A percentile compares a stretch with the other conserved stretches of the same genome.
Conservation (phyloP, 192 early-diverging fungal species). For the Chytriomyces sp. region DNA sequence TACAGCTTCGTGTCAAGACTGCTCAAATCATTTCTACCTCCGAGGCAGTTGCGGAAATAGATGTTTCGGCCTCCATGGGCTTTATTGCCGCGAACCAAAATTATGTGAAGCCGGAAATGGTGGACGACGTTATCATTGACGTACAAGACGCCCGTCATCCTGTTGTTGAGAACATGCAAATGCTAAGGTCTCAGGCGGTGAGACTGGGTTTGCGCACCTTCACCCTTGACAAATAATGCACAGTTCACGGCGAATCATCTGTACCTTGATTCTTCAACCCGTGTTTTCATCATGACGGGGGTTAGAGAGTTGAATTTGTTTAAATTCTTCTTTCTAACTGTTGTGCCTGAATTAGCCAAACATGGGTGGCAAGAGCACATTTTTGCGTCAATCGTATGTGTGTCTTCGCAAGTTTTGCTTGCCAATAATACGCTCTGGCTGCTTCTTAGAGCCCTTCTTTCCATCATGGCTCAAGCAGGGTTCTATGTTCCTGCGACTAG, state of each 20-base stretch:
- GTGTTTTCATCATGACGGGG: slow-evolving; percentile 31
- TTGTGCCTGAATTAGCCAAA: slow-evolving; percentile 60
- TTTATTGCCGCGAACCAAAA: slow-evolving; percentile 53
- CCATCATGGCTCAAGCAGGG: slow-evolving; percentile 73
- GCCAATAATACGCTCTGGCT: slow-evolving; percentile 17
- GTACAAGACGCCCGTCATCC: slow-evolving; percentile 72
- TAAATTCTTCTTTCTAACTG: background rate
- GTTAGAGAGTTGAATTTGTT: slow-evolving; percentile 18
- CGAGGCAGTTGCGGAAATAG: slow-evolving; percentile 49
- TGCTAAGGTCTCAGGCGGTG: slow-evolving; percentile 33
- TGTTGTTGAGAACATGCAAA: slow-evolving; percentile 63
- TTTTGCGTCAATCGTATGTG: slow-evolving; percentile 66
- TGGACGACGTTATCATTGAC: slow-evolving; percentile 44
- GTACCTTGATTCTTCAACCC: slow-evolving; percentile 7
- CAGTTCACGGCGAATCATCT: slow-evolving; percentile 22
- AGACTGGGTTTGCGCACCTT: slow-evolving; percentile 25
- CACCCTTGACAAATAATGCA: slow-evolving; percentile 15
- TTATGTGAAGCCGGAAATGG: slow-evolving; percentile 63
- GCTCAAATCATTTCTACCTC: slow-evolving; percentile 25
- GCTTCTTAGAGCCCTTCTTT: slow-evolving; percentile 43
- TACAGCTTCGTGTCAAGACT: slow-evolving; percentile 7
- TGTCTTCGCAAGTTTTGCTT: slow-evolving; percentile 33
- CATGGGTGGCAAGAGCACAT: slow-evolving; percentile 78
- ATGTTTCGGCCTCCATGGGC: slow-evolving; percentile 50
- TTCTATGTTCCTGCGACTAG: slow-evolving; percentile 69